Evolutionary conservation across 116 monocot species (phyloP), one percentile per base, ranked within the genome.

Genomic region (Dioscorea cayenensis): DNA sequence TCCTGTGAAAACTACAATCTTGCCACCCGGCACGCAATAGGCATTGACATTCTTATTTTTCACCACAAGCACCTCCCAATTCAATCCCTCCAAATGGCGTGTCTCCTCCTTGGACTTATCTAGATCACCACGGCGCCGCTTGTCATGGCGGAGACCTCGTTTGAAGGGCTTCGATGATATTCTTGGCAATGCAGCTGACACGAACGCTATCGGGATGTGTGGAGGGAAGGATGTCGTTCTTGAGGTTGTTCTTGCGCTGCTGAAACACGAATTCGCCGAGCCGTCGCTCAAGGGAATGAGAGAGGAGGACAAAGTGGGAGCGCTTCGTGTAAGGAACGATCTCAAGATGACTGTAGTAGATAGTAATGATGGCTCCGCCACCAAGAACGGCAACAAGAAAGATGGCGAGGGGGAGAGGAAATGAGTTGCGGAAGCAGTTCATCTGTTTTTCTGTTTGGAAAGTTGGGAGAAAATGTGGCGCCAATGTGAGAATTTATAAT

Each of bases 41-140:
- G 96, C 96, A 76, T 96, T 96, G 25, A 92, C 84, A 35, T 55
- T 80, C 3, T 78, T 38, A 32, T 96, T 88, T 74, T 65, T 88
- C 35, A 92, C 96, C 37, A 96, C 92, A 27, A 96, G 27, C 22
- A 96, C 88, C 86, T 96, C 96, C 96, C 96, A 96, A 72, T 92
- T 92, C 49, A 92, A 51, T 28, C 88, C 81, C 14, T 96, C 84
- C 25, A 92, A 62, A 63, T 96, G 92, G 1, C 25, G 25, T 0
- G 25, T 25, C 25, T 25, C 71, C 20, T 61, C 76, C 43, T 38
- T 59, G 27, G 55, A 11, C 27, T 49, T 35, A 23, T 65, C 82
- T 49, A 21, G 29, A 21, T 16, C 14, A 35, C 70, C 71, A 80
- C 82, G 84, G n/a, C 37, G 68, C 11, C 32, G 61, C 64, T 83